Base-by-base conservation (phyloP, 257 asterid species). In the Plantago major region DNA sequence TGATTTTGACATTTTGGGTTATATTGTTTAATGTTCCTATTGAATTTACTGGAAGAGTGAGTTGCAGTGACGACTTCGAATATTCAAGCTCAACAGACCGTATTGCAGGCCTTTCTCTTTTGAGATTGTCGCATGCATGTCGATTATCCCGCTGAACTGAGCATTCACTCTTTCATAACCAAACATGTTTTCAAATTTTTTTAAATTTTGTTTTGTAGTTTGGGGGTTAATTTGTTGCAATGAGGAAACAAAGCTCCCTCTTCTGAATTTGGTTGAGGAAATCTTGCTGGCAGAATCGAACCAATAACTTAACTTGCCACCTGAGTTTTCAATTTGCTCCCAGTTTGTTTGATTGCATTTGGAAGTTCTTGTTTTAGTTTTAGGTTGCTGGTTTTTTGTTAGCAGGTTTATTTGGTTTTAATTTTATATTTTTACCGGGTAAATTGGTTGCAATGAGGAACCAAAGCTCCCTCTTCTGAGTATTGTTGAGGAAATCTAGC, bases 21-120 rank as follows among this genome's bases (percentile, higher is more conserved):
- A 22, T 1, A 1, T 22, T 22, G 26, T 22, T 22, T 22, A 22
- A 2, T 2, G 26, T 22, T 22, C 26, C 2, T 22, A 22, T 48
- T 9, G 16, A 47, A 14, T 22, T 1, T 6, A 48, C 0, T 48
- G 2, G 14, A 30, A 22, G 16, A 9, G 72, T 57, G 63, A 64
- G 43, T 83, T 78, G 85, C 89, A 6, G 69, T 86, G 91, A 86
- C 73, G 91, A 86, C 91, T 81, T 52, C 38, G 62, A 72, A 72
- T 71, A 62, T 84, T 87, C 95, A 87, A 87, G 93, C 95, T 87
- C 95, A 87, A 87, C 95, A 87, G 95, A 87, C 93, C 93, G 85
- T 81, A 87, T 67, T 73, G 89, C 86, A 84, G 88, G 88, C 50
- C 50, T 67, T 68, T 75, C 73, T 74, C 51, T 53, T 49, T 46